A percentile compares a stretch with the other conserved stretches of the same genome.
phyloP scores from a whole-genome alignment of 495 filamentous ascomycete species.

The Aspergillus panamensis region DNA sequence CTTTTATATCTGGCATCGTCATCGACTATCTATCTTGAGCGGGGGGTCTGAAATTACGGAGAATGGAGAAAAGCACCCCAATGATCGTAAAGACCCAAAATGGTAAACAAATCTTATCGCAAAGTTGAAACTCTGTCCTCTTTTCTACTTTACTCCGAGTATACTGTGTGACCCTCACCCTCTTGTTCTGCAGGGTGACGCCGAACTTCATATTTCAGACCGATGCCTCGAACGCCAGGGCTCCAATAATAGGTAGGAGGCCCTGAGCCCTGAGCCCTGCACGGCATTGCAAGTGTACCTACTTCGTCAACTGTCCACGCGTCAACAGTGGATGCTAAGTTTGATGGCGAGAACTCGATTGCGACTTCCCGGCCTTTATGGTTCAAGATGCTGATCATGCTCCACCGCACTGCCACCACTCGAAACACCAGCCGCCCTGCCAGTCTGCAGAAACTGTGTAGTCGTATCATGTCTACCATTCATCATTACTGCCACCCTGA shows the following conservation, averaged over 20 bases:
- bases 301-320: slow-evolving; percentile 5
- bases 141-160: too few relatives aligned
- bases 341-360: slow-evolving; percentile 1
- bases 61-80: too few relatives aligned
- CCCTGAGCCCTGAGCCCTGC: background rate
- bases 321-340: slow-evolving; percentile 3
- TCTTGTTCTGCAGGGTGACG: too few relatives aligned
- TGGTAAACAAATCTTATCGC: too few relatives aligned
- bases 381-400: slow-evolving; percentile 12
- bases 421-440: background rate
- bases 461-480: slow-evolving; percentile 6
- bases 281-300: background rate
- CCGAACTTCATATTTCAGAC: too few relatives aligned
- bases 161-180: too few relatives aligned
- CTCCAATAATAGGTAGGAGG: background rate
- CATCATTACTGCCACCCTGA: background rate
- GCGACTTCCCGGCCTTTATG: background rate
- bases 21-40: too few relatives aligned
- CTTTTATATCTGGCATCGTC: too few relatives aligned
- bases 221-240: too few relatives aligned
- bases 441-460: background rate
- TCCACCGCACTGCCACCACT: slow-evolving; percentile 9
- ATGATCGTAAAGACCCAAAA: too few relatives aligned
- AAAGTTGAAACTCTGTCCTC: too few relatives aligned
- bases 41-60: too few relatives aligned